phyloP scores from a whole-genome alignment of 768 basidiomycete genomes.

The Mycena polygramma region DNA sequence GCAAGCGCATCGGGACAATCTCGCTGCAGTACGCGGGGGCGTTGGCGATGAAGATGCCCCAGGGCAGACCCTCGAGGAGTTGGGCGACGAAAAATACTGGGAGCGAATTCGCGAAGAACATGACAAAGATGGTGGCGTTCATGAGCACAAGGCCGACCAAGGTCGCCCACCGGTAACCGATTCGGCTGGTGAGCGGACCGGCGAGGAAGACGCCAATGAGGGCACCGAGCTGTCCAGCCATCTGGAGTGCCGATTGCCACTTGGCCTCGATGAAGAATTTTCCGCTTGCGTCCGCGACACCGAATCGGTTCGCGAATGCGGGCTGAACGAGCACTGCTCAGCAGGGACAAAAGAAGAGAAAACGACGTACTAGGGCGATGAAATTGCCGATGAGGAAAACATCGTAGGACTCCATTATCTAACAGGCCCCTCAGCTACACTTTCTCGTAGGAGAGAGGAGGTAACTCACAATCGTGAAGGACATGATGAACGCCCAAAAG shows the following conservation, averaged over 20 bases:
- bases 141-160: constrained; percentile 35
- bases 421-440: constrained; percentile 2
- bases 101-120: constrained; percentile 31
- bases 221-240: constrained; percentile 36
- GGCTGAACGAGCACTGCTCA: not conserved
- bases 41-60: constrained; percentile 40
- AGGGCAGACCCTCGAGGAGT: constrained; percentile 35
- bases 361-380: constrained; percentile 19
- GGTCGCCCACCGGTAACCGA: constrained; percentile 38
- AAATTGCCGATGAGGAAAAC: constrained; percentile 38
- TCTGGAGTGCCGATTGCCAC: constrained; percentile 37
- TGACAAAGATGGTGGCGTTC: constrained; percentile 37
- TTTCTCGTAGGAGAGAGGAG: not conserved
- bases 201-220: constrained; percentile 38
- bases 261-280: constrained; percentile 28
- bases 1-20: constrained; percentile 37
- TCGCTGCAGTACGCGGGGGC: constrained; percentile 39
- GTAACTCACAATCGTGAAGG: constrained; percentile 33
- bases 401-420: constrained; percentile 40
- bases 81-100: constrained; percentile 35
- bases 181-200: constrained; percentile 35
- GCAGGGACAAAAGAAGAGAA: too few relatives aligned
- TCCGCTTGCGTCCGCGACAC: constrained; percentile 11
- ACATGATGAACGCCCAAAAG: constrained; percentile 39
- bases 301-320: constrained; percentile 30